Conservation (phyloP, 345 rosid species). For the Chamaenerion angustifolium region DNA sequence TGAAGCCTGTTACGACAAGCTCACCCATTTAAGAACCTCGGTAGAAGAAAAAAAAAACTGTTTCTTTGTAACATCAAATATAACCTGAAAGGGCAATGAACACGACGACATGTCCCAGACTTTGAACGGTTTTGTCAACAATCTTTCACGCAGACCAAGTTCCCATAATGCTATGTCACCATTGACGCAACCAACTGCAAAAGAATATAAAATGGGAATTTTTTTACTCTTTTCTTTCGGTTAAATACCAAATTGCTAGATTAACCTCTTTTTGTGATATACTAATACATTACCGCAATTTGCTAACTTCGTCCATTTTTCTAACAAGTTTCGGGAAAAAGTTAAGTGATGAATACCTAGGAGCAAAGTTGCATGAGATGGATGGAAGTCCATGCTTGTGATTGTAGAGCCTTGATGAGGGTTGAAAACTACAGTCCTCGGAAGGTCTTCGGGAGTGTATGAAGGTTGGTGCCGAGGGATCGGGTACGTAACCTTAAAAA, state of each 20-base stretch:
- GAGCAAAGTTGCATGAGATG: conserved; percentile 48
- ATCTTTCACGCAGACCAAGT: conserved; percentile 39
- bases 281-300: no score
- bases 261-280: no score
- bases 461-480: conserved; percentile 40
- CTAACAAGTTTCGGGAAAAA: no score
- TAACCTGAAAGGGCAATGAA: conserved; percentile 56
- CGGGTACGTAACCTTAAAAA: conserved; percentile 57
- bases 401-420: conserved; percentile 67
- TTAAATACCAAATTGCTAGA: no score
- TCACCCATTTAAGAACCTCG: neutral
- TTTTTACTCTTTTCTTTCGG: neutral
- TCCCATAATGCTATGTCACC: conserved; percentile 90
- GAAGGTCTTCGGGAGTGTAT: conserved; percentile 74
- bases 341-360: conserved; percentile 34
- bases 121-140: conserved; percentile 68
- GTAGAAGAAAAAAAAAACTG: neutral
- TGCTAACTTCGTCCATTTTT: no score
- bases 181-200: conserved; percentile 59
- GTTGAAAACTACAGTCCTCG: conserved; percentile 51
- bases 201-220: conserved; percentile 15
- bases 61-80: conserved; percentile 1
- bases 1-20: conserved; percentile 19
- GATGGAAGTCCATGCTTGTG: conserved; percentile 89
- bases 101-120: conserved; percentile 48